Evolutionary conservation across 768 basidiomycete genomes (phyloP).

Genomic region (Naganishia randhawae): DNA sequence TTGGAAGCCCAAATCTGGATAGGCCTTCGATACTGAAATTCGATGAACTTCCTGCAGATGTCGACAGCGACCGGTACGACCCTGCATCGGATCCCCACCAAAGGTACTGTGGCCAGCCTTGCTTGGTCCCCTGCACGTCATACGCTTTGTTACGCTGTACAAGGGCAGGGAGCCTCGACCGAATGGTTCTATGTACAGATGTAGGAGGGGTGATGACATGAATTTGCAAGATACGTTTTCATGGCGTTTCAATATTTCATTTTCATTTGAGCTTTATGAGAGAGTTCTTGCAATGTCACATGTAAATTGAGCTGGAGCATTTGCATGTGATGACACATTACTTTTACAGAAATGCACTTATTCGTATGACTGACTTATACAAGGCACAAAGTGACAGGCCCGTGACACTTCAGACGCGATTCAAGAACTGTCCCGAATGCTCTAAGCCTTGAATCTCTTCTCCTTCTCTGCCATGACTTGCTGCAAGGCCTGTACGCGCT

Average conservation of each 20-base stretch:
- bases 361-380: neutral
- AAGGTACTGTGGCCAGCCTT: constrained; percentile 18
- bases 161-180: constrained; percentile 8
- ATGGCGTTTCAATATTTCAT: neutral
- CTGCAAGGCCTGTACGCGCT: constrained; percentile 71
- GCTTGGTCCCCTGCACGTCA: constrained; percentile 14
- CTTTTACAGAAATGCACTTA: neutral
- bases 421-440: constrained; percentile 5
- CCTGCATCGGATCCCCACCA: constrained; percentile 17
- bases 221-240: neutral
- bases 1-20: too few relatives aligned
- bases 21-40: neutral
- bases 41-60: neutral
- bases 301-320: neutral
- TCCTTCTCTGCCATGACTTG: constrained; percentile 49
- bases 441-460: constrained; percentile 40
- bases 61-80: constrained; percentile 15
- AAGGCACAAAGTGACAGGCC: neutral
- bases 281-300: neutral
- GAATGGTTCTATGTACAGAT: constrained; percentile 22
- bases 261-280: too few relatives aligned
- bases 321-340: neutral
- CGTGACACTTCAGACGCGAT: neutral
- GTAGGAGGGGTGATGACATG: neutral
- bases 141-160: constrained; percentile 5